These are phyloP conservation scores for Eutypella sp. DNA, from an alignment of 2,329 filamentous ascomycete genomes.

Conservation along the genomic window DNA sequence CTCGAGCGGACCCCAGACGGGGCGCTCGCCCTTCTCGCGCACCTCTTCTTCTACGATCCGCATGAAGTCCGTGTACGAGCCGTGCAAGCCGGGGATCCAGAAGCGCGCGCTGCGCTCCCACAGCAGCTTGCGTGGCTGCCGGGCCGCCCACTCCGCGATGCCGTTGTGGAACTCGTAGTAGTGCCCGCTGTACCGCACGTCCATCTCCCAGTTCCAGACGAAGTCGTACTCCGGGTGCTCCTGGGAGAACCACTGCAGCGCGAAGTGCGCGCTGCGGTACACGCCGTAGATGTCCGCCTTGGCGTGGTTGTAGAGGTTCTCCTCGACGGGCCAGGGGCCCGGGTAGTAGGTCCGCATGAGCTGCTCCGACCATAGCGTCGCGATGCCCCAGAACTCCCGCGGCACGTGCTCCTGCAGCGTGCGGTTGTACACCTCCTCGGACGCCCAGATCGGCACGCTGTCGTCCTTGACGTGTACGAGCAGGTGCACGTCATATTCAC, in stretches of 20 bases:
- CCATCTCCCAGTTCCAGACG: constrained; percentile 46
- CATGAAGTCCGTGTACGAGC: constrained; percentile 51
- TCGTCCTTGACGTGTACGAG: constrained; percentile 42
- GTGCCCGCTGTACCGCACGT: constrained; percentile 39
- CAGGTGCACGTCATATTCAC: constrained; percentile 58
- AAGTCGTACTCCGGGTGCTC: constrained; percentile 42
- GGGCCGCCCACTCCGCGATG: constrained; percentile 47
- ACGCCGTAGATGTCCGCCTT: constrained; percentile 48
- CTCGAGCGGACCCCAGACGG: constrained; percentile 58
- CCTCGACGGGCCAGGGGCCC: constrained; percentile 54
- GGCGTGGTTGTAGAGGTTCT: constrained; percentile 31
- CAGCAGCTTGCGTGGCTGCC: constrained; percentile 54
- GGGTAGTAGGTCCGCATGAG: constrained; percentile 62
- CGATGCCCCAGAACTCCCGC: constrained; percentile 63
- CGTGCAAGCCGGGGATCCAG: constrained; percentile 54
- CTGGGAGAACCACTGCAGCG: constrained; percentile 41
- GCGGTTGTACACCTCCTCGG: constrained; percentile 35
- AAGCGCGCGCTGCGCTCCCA: constrained; percentile 60
- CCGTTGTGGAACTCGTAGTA: constrained; percentile 52
- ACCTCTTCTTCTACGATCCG: constrained; percentile 50
- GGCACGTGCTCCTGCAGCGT: constrained; percentile 54
- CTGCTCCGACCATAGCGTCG: constrained; percentile 62
- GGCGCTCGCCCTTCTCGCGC: constrained; percentile 26
- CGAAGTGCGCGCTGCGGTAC: constrained; percentile 41
- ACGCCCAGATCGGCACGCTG: constrained; percentile 31